phyloP scores from a whole-genome alignment of 2,329 filamentous ascomycete species.

The Diaporthe sp. region DNA sequence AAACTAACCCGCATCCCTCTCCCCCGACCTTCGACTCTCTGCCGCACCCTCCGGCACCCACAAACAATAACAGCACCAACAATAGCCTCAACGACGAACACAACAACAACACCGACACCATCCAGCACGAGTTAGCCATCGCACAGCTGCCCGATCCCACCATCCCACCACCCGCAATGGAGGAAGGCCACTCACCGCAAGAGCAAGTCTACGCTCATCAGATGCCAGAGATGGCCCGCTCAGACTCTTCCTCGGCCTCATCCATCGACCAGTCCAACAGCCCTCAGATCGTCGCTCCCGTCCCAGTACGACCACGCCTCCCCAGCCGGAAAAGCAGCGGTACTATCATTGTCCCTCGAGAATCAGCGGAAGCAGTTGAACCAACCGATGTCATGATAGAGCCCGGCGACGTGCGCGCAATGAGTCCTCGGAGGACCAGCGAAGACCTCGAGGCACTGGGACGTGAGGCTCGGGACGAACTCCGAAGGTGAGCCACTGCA shows the following conservation, averaged over 20 bases:
- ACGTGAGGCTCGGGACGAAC: slow-evolving; percentile 80
- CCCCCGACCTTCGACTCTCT: slow-evolving; percentile 30
- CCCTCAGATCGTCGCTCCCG: slow-evolving; percentile 62
- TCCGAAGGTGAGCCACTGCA: slow-evolving; percentile 64
- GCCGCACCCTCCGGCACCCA: slow-evolving; percentile 17
- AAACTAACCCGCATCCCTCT: slow-evolving; percentile 24
- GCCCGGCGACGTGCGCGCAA: slow-evolving; percentile 89
- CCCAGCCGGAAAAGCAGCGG: slow-evolving; percentile 84
- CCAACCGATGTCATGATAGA: slow-evolving; percentile 82
- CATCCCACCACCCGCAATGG: slow-evolving; percentile 28
- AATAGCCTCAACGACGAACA: background rate
- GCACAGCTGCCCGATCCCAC: background rate
- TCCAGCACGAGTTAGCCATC: slow-evolving; percentile 1
- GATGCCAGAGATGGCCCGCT: slow-evolving; percentile 47
- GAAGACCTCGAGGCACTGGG: slow-evolving; percentile 92
- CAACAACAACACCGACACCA: background rate
- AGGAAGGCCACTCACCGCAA: slow-evolving; percentile 34
- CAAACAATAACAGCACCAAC: background rate
- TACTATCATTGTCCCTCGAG: slow-evolving; percentile 85
- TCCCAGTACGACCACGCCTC: slow-evolving; percentile 74
- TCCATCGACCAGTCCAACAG: slow-evolving; percentile 51
- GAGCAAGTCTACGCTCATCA: slow-evolving; percentile 35
- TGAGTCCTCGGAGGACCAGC: slow-evolving; percentile 93
- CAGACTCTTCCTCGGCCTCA: slow-evolving; percentile 53
- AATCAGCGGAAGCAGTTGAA: slow-evolving; percentile 77